Evolutionary conservation across 305 asterid genomes (phyloP).

Genomic region (Withania somnifera): DNA sequence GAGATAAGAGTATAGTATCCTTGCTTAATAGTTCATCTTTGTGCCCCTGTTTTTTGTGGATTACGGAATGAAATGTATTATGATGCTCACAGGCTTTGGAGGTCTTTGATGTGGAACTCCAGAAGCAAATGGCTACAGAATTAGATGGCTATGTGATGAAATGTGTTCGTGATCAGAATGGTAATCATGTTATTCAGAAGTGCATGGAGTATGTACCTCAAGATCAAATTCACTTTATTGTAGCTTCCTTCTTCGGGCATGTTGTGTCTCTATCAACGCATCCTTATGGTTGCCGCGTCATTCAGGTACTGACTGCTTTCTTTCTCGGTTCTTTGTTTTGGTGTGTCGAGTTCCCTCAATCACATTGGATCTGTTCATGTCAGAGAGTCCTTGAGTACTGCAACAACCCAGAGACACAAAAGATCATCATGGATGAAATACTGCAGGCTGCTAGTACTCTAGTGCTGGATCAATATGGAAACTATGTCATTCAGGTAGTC

Average conservation of each 20-base stretch:
- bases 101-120: constrained; percentile 60
- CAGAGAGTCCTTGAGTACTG: constrained; percentile 86
- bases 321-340: neutral
- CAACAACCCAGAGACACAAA: constrained; percentile 47
- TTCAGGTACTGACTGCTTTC: constrained; percentile 49
- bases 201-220: constrained; percentile 79
- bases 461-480: constrained; percentile 75
- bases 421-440: constrained; percentile 60
- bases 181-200: constrained; percentile 90
- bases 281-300: constrained; percentile 89
- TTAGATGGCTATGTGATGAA: constrained; percentile 74
- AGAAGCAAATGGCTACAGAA: constrained; percentile 60
- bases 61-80: neutral
- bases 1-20: neutral
- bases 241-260: constrained; percentile 60
- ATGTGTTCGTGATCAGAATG: constrained; percentile 81
- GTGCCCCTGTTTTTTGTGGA: neutral
- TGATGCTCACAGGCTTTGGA: constrained; percentile 61
- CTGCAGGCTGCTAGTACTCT: constrained; percentile 58
- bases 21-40: neutral
- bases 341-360: neutral
- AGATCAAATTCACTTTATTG: constrained; percentile 47
- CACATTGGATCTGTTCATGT: neutral
- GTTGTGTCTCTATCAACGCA: constrained; percentile 67
- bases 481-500: constrained; percentile 64